phyloP scores from a whole-genome alignment of 768 basidiomycete species.

The Naematelia aurantialba region DNA sequence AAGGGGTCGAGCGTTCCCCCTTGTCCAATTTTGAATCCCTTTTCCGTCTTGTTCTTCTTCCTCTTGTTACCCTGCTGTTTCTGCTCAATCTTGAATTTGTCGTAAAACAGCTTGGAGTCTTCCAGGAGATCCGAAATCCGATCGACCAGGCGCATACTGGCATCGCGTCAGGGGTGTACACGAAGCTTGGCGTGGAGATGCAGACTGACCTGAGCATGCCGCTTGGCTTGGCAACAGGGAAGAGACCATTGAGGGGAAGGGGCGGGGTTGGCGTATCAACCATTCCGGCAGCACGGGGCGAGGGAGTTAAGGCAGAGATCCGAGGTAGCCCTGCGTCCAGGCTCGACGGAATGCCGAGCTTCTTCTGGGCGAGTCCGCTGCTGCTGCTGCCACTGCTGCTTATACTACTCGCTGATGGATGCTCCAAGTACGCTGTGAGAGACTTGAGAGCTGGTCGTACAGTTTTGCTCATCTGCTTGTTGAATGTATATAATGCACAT shows the following conservation, averaged over 20 bases:
- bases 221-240: conserved; percentile 84
- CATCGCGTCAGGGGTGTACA: not conserved
- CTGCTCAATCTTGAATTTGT: conserved; percentile 18
- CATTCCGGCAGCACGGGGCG: conserved; percentile 22
- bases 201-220: conserved; percentile 57
- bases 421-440: not conserved
- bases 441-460: not conserved
- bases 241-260: conserved; percentile 56
- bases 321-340: no score
- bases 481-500: not conserved
- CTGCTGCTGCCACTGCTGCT: not conserved
- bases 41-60: conserved; percentile 56
- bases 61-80: conserved; percentile 20
- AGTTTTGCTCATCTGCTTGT: not conserved
- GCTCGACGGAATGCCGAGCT: no score
- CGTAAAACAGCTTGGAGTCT: conserved; percentile 71
- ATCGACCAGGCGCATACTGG: conserved; percentile 75
- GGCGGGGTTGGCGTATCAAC: conserved; percentile 35
- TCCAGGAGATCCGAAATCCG: conserved; percentile 74
- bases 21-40: conserved; percentile 59
- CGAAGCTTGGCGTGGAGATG: not conserved
- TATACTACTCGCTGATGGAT: not conserved
- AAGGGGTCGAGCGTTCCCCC: conserved; percentile 87
- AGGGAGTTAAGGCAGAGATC: no score
- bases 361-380: no score